Conservation (phyloP, 2,329 filamentous ascomycete genomes). For the Pseudogymnoascus sp. region DNA sequence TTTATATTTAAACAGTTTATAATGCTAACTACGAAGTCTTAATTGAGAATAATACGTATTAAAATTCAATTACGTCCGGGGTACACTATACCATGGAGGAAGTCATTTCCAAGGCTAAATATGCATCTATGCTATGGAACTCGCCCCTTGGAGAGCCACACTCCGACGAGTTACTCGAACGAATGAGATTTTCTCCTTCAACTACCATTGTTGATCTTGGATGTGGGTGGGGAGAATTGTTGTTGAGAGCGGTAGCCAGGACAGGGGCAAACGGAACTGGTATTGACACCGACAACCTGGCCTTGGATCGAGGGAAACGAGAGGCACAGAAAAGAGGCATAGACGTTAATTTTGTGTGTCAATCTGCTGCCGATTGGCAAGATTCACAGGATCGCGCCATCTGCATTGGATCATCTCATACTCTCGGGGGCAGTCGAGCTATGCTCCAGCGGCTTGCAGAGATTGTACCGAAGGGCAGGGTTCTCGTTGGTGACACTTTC, state of each 20-base stretch:
- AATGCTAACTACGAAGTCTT: background rate
- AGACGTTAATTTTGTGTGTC: background rate
- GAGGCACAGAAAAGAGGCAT: background rate
- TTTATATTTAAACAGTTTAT: background rate
- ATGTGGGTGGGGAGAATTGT: background rate
- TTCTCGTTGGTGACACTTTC: conserved; percentile 2
- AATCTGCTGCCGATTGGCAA: background rate
- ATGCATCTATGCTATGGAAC: conserved; percentile 3
- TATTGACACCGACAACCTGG: background rate
- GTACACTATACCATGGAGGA: background rate
- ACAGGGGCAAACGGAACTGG: conserved; percentile 1
- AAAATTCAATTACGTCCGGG: background rate
- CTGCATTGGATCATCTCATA: conserved; percentile 1
- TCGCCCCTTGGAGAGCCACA: background rate
- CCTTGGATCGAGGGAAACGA: background rate
- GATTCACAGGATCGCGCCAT: background rate
- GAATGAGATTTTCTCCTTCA: background rate
- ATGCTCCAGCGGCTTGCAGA: background rate
- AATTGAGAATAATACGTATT: background rate
- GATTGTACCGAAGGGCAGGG: conserved; percentile 4
- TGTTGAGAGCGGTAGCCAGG: background rate
- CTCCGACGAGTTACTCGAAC: background rate
- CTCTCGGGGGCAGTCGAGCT: background rate
- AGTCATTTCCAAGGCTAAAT: background rate
- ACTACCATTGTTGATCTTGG: background rate